Evolutionary conservation across 2,329 filamentous ascomycete species (phyloP), one percentile per base, ranked within the genome.

Genomic region (Dothidotthia symphoricarpi): DNA sequence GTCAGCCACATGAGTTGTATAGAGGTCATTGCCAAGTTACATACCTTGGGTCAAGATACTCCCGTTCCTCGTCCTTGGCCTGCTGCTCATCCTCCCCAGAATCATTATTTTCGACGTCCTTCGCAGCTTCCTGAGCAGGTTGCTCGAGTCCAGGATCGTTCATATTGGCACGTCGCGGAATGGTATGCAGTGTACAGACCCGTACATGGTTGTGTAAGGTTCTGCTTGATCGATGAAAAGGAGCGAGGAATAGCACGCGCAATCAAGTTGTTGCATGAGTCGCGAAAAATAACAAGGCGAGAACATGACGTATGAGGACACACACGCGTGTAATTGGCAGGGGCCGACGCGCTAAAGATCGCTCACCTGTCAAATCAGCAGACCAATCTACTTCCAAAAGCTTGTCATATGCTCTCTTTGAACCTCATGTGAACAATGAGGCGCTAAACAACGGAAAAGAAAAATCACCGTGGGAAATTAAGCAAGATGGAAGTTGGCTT

Each of bases 131-230:
- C 17, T 68, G 51, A 34, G 78, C 70, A 14, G 73, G 66, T 39
- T 71, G 69, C 41, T 76, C 72, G 6, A 79, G 66, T 10, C 75
- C 76, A 3, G 76, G 76, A 49, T 80, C 77, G 53, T 63, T 63
- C 60, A 64, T 64, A 13, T 17, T 40, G 24, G 13, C 12, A 28
- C 9, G 12, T 7, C 11, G 16, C 11, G 9, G 24, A n/a, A 7
- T 6, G 16, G 17, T 11, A 17, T 16, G 16, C 17, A 29, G n/a
- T 29, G 6, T 22, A 16, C 14, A 16, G 16, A 3, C 5, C 12
- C 9, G 24, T n/a, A 16, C 25, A 28, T 30, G 25, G 24, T 15
- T 27, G 4, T 27, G 12, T 27, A 27, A 27, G 25, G 11, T n/a
- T 14, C 11, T 12, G 4, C 6, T 11, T n/a, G 11, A 27, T 9